Conservation (phyloP, 345 rosid species). For the Camelina sativa region DNA sequence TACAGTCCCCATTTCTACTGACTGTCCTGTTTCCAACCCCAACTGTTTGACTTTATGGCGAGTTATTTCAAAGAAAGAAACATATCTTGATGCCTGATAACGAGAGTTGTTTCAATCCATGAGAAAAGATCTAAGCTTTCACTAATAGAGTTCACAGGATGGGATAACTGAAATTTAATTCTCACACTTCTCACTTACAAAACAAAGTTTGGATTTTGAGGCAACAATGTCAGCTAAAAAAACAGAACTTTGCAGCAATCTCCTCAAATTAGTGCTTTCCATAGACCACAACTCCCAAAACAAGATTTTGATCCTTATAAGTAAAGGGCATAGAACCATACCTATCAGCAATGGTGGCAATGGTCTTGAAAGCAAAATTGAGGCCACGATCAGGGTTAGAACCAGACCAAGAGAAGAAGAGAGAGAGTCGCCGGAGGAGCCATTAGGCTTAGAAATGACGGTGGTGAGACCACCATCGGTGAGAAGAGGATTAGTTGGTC, state of each 20-base stretch:
- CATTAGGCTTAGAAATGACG: constrained; percentile 88
- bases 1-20: constrained; percentile 38
- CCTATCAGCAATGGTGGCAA: constrained; percentile 97
- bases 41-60: constrained; percentile 83
- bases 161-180: background rate
- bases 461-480: constrained; percentile 89
- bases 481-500: constrained; percentile 82
- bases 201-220: background rate
- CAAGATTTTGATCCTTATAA: constrained; percentile 49
- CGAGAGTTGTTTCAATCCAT: too few relatives aligned
- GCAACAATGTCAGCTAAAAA: constrained; percentile 5
- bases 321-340: background rate
- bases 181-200: background rate
- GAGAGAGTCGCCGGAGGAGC: constrained; percentile 82
- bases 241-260: background rate
- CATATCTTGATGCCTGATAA: too few relatives aligned
- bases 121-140: background rate
- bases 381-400: constrained; percentile 97
- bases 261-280: background rate
- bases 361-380: constrained; percentile 85
- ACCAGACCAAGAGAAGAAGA: constrained; percentile 84
- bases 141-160: background rate
- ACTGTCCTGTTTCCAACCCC: constrained; percentile 82
- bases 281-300: background rate
- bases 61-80: too few relatives aligned